Conservation (phyloP, 1,139 yeast species). For the Nadsonia commutata region DNA sequence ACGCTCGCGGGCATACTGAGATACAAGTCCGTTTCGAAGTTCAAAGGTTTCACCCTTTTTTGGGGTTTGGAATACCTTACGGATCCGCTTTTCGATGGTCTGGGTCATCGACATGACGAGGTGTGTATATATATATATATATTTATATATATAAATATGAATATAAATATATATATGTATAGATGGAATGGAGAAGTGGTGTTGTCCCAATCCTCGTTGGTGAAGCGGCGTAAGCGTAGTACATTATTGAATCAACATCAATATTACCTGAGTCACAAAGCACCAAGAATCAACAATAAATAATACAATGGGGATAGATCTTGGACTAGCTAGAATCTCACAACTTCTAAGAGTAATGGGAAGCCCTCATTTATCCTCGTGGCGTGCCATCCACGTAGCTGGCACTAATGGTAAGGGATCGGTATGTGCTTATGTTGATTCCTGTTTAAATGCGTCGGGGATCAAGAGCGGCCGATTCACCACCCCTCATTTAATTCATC, state of each 20-base stretch:
- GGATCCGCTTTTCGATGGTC: conserved; percentile 30
- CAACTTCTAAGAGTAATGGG: conserved; percentile 46
- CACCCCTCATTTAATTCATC: conserved; percentile 65
- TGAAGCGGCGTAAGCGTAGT: too few relatives aligned
- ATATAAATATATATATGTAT: too few relatives aligned
- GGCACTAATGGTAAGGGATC: conserved; percentile 97
- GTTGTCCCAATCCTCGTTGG: too few relatives aligned
- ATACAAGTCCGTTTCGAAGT: conserved; percentile 76
- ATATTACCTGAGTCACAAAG: neutral
- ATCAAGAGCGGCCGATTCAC: conserved; percentile 63
- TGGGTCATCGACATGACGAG: neutral
- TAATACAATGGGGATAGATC: conserved; percentile 25
- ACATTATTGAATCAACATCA: neutral
- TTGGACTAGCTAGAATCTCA: conserved; percentile 53
- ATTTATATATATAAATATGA: too few relatives aligned
- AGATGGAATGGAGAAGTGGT: too few relatives aligned
- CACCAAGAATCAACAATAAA: too few relatives aligned
- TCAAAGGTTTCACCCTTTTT: conserved; percentile 71
- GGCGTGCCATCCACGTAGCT: conserved; percentile 66
- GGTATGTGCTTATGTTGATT: conserved; percentile 61
- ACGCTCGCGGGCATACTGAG: conserved; percentile 78
- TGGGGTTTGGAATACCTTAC: conserved; percentile 45
- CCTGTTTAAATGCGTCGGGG: conserved; percentile 37
- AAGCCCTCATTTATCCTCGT: conserved; percentile 43
- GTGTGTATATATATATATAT: conserved; percentile 10